Percentiles rank a stretch among this genome's conserved stretches.
Evolutionary conservation across 1,139 yeast species (phyloP).

Genomic region (Candida sanyaensis): DNA sequence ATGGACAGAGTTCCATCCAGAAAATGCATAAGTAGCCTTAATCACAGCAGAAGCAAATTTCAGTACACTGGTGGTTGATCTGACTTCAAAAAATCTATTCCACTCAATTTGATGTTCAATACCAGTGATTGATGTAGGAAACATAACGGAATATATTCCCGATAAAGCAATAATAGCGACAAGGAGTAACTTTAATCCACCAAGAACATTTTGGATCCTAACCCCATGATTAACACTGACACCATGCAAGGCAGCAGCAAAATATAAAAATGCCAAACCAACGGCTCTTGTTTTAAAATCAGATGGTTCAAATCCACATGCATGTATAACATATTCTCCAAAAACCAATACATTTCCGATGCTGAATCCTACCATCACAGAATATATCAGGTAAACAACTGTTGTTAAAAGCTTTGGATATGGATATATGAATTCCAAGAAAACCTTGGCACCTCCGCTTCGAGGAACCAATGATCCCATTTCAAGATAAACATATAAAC

Average conservation of each 20-base stretch:
- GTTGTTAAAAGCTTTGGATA: slow-evolving; percentile 61
- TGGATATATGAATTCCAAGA: slow-evolving; percentile 63
- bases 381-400: slow-evolving; percentile 57
- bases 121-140: slow-evolving; percentile 45
- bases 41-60: slow-evolving; percentile 57
- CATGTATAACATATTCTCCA: slow-evolving; percentile 63
- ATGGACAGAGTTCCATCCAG: slow-evolving; percentile 69
- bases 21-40: slow-evolving; percentile 59
- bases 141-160: slow-evolving; percentile 49
- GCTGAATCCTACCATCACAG: slow-evolving; percentile 64
- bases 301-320: slow-evolving; percentile 43
- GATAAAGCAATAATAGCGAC: slow-evolving; percentile 50
- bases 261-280: slow-evolving; percentile 47
- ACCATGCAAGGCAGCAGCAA: slow-evolving; percentile 53
- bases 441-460: slow-evolving; percentile 75
- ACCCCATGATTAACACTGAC: slow-evolving; percentile 56
- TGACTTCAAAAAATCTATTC: slow-evolving; percentile 29
- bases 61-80: slow-evolving; percentile 37
- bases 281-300: slow-evolving; percentile 42
- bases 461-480: slow-evolving; percentile 70
- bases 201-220: slow-evolving; percentile 54
- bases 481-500: slow-evolving; percentile 67
- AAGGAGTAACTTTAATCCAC: slow-evolving; percentile 51
- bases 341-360: slow-evolving; percentile 68
- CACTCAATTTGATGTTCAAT: slow-evolving; percentile 41